These are phyloP conservation scores for Tritrichomonas foetus DNA, from an alignment of 208 protist species.

Conservation along the genomic window DNA sequence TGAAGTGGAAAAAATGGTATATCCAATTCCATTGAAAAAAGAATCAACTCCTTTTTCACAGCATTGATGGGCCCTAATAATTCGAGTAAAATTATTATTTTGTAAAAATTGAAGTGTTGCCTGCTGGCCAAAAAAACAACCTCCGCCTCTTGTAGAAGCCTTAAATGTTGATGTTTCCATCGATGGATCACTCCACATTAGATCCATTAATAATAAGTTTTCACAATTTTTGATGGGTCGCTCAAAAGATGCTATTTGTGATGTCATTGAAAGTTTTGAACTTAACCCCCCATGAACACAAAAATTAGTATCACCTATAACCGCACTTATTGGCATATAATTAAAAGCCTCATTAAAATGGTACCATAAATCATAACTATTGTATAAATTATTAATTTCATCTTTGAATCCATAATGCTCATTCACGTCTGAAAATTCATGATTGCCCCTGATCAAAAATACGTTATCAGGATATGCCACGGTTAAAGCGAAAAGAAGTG, in stretches of 20 bases:
- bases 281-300: constrained; percentile 76
- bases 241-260: constrained; percentile 64
- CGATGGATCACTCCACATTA: neutral
- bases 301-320: constrained; percentile 59
- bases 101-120: neutral
- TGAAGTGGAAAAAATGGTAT: neutral
- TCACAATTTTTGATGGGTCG: neutral
- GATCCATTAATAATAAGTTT: neutral
- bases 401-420: constrained; percentile 78
- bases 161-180: neutral
- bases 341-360: constrained; percentile 75
- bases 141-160: neutral
- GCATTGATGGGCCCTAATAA: neutral
- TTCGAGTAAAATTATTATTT: neutral
- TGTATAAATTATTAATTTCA: constrained; percentile 74
- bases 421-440: constrained; percentile 80
- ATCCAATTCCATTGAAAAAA: neutral
- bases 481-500: constrained; percentile 78
- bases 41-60: neutral
- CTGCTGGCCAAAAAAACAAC: neutral
- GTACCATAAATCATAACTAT: constrained; percentile 71
- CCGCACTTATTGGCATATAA: constrained; percentile 68
- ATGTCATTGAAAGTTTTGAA: constrained; percentile 65
- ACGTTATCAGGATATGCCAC: constrained; percentile 70
- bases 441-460: constrained; percentile 79